Evolutionary conservation across 345 rosid species (phyloP).

Genomic region (Eucalyptus viminalis): DNA sequence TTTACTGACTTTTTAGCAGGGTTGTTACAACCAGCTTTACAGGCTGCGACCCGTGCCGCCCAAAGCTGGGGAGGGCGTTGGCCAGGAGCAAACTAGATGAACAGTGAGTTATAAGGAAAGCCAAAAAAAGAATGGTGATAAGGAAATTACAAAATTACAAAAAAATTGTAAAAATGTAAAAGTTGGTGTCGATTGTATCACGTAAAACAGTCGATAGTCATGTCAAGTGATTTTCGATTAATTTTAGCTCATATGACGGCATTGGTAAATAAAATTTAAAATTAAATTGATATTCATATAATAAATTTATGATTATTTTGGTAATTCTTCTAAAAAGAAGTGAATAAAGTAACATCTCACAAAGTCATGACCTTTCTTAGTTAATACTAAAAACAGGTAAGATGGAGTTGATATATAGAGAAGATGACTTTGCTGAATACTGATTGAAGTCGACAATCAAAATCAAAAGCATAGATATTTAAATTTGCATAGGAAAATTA

Average conservation of each 20-base stretch:
- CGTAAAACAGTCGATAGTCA: accelerated
- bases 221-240: background rate
- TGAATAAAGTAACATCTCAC: background rate
- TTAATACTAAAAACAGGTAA: background rate
- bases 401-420: background rate
- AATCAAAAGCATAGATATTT: background rate
- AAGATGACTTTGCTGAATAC: background rate
- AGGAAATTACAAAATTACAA: background rate
- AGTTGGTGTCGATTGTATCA: accelerated
- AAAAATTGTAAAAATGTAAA: background rate
- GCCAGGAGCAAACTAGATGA: background rate
- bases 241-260: background rate
- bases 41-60: background rate
- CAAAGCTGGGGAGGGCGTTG: background rate
- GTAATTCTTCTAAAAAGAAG: background rate
- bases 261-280: background rate
- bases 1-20: background rate
- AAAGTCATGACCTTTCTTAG: background rate
- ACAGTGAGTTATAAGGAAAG: accelerated
- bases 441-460: background rate
- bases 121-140: background rate
- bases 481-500: background rate
- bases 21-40: background rate
- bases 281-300: background rate
- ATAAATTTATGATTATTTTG: background rate